Conservation (phyloP, 129 eudicot genomes). For the Flaveria robusta region DNA sequence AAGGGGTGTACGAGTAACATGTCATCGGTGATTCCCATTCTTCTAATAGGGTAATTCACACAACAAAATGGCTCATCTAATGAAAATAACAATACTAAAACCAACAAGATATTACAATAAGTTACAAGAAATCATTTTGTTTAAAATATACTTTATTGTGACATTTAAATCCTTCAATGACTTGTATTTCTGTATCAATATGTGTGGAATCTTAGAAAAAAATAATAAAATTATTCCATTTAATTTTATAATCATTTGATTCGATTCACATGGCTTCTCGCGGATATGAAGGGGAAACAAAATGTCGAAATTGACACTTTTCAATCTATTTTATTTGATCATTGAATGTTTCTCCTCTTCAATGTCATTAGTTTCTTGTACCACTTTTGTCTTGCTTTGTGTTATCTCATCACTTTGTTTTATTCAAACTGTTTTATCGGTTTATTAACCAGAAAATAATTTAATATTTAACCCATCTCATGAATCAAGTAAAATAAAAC, state of each 20-base stretch:
- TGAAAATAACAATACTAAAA: too few species aligned
- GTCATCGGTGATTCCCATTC: too few species aligned
- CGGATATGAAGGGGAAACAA: conserved; percentile 45
- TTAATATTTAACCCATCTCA: background rate
- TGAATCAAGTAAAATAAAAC: background rate
- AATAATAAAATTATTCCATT: conserved; percentile 8
- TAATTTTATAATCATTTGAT: conserved; percentile 21
- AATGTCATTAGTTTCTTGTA: conserved; percentile 15
- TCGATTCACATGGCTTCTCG: conserved; percentile 41
- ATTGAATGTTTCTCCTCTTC: conserved; percentile 35
- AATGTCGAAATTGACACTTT: conserved; percentile 22
- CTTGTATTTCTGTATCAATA: too few species aligned
- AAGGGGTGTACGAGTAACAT: too few species aligned
- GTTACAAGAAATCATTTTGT: too few species aligned
- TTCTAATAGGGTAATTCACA: too few species aligned
- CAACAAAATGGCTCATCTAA: too few species aligned
- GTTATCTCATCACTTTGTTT: background rate
- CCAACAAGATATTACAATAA: too few species aligned
- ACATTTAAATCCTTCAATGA: too few species aligned
- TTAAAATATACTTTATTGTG: too few species aligned
- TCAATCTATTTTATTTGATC: conserved; percentile 23
- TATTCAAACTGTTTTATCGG: conserved; percentile 6
- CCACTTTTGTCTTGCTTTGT: conserved; percentile 8
- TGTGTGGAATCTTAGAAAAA: conserved; percentile 10
- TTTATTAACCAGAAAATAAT: background rate